These are phyloP conservation scores for Picea abies DNA, from an alignment of 83 land plant genomes.

Conservation along the genomic window DNA sequence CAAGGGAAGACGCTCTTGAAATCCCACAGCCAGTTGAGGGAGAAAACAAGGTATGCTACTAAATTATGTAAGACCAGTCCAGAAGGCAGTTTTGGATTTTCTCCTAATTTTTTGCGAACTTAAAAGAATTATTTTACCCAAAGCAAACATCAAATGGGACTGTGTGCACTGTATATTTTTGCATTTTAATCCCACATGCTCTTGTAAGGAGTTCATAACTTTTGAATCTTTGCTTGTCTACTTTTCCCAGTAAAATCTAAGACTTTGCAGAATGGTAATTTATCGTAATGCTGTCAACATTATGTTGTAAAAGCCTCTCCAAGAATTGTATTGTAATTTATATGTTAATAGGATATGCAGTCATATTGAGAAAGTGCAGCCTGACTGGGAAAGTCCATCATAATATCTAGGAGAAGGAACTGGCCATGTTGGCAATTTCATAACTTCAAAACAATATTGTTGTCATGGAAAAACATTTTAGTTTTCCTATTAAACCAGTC, in stretches of 20 bases:
- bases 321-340: too few relatives aligned
- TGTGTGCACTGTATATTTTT: neutral
- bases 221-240: too few relatives aligned
- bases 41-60: constrained; percentile 12
- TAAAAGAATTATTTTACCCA: neutral
- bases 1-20: constrained; percentile 4
- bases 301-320: too few relatives aligned
- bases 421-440: neutral
- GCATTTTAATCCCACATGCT: too few relatives aligned
- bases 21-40: constrained; percentile 6
- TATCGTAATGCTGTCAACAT: too few relatives aligned
- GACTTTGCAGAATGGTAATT: too few relatives aligned
- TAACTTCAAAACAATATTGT: neutral
- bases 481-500: too few relatives aligned
- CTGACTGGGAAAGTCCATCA: too few relatives aligned
- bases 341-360: too few relatives aligned
- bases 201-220: too few relatives aligned
- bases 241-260: too few relatives aligned
- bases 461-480: neutral
- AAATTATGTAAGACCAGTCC: neutral
- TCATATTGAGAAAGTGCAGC: too few relatives aligned
- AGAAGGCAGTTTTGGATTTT: neutral
- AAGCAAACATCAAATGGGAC: neutral
- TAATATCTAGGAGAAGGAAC: neutral
- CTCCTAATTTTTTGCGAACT: neutral